Base-by-base conservation (phyloP, 2,329 filamentous ascomycete species). In the Didymella arachidicola region DNA sequence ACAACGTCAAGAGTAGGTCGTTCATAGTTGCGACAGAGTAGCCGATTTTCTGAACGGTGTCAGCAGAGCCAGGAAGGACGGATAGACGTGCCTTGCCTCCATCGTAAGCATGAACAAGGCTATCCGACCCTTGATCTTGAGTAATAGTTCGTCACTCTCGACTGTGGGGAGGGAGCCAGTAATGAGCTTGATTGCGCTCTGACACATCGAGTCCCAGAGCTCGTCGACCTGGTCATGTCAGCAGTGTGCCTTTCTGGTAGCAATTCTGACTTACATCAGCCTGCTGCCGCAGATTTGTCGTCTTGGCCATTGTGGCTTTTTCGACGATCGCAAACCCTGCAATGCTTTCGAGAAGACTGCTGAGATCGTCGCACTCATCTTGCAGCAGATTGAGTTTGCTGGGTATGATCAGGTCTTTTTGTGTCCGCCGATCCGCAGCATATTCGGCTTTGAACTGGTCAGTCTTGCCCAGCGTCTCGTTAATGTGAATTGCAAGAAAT, bases 201-300 rank as follows among this genome's bases (percentile, higher is more conserved):
- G 91, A 72, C 94, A 98, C 91, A 98, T 95, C 0, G 93, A 97
- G 70, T 98, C 94, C 95, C 95, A 99, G 2, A 99, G 81, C 77
- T 98, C 95, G 72, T 99, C 95, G n/a, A 97, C 88, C 90, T 93
- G 29, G 36, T 12, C 26, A 29, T 7, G 32, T 65, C 44, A 64
- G 61, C 26, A 1, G 18, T 19, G 16, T 16, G 11, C n/a, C 30
- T 10, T 27, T 3, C 1, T 3, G 10, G 16, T 4, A 22, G 6
- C 1, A 16, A n/a, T 0, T 19, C 26, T 1, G 27, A 63, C 86
- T 77, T 76, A 94, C 93, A 80, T 99, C 95, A 65, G 91, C 86
- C 81, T 27, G 92, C 90, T 62, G 68, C 44, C 95, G 88, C 48
- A 99, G 81, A 70, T 95, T 91, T 1, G 92, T 91, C 0, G 90